Base-by-base conservation (phyloP, 2,329 filamentous ascomycete genomes). In the Monosporascus sp. region DNA sequence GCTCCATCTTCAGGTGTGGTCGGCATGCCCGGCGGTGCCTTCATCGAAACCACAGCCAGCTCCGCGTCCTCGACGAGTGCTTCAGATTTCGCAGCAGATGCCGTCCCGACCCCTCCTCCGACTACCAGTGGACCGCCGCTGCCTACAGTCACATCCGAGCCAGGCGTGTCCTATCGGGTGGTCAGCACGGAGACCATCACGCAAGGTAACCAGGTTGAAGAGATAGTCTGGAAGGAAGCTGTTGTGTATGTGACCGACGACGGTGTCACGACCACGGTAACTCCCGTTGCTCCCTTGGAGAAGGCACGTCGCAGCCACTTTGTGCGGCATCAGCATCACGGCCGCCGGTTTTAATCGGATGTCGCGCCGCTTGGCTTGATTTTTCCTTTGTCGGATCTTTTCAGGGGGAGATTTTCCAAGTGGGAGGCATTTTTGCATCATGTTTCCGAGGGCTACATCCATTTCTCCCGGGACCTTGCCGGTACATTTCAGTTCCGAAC, bases 151-250 rank as follows among this genome's bases (percentile, higher is more conserved):
- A 58, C 64, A 16, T 67, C 69, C 9, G 68, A 71, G 36, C 68
- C 69, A 20, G 62, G 64, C 41, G 64, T 68, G 7, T 63, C 66
- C 17, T 73, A 73, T 54, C 62, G 69, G 51, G 70, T 75, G 59
- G 66, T 73, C 56, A 80, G 77, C 66, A 86, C 82, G 5, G 68
- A 82, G 59, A 83, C 75, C 56, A 56, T 78, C 47, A 84, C 81
- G 19, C 70, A 71, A 8, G 76, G 75, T 50, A 72, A 74, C 45
- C 60, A 76, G 7, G 78, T 86, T 14, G 75, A 74, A 56, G 78
- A 85, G 69, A 75, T 86, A 22, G 66, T 83, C 14, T 82, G 80
- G 76, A 77, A 80, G 50, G 75, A 84, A 68, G 74, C 80, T 46
- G 63, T 76, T 5, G 75, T 83, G 27, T 82, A 77, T 50, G 77